Base-by-base conservation (phyloP, 805 yeast species). In the Ogataea nonfermentans region DNA sequence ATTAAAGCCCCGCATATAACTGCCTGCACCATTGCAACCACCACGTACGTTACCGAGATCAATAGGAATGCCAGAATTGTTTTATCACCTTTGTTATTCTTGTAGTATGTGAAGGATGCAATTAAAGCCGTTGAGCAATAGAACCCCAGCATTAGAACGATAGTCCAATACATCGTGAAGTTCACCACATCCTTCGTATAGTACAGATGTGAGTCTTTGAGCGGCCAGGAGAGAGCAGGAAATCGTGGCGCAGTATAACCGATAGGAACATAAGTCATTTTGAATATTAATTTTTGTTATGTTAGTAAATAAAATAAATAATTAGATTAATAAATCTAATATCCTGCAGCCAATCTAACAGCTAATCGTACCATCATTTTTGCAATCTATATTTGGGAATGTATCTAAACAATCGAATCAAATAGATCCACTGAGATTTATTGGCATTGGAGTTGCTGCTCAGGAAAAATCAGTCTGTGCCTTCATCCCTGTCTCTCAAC, bases 221-320 rank as follows among this genome's bases (percentile, higher is more conserved):
- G 49, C 0, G 95, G 95, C 84, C 89, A 82, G 53, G 70, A 73
- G 22, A 91, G 61, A 3, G 95, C 80, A 4, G 98, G 98, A 53
- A 90, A 91, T 11, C 53, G 40, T 1, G 98, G 98, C 1, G 81
- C 69, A 9, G 67, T 65, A 62, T 91, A 91, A 23, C 96, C 96
- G 6, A 86, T 78, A 2, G 97, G 96, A 1, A 79, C 53, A 22
- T 46, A 43, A 20, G 48, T 43, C 35, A 36, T 30, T n/a, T n/a
- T n/a, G n/a, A n/a, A n/a, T n/a, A n/a, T n/a, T n/a, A n/a, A n/a
- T n/a, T n/a, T n/a, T n/a, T n/a, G n/a, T n/a, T n/a, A n/a, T n/a
- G 23, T 22, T 12, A 30, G 9, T 24, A 30, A 35, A 20, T 11
- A 7, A 15, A 22, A 35, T 16, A 32, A 25, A 14, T 26, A 26